These are phyloP conservation scores for Colletotrichum somersetense DNA, from an alignment of 2,329 filamentous ascomycete species.

Conservation along the genomic window DNA sequence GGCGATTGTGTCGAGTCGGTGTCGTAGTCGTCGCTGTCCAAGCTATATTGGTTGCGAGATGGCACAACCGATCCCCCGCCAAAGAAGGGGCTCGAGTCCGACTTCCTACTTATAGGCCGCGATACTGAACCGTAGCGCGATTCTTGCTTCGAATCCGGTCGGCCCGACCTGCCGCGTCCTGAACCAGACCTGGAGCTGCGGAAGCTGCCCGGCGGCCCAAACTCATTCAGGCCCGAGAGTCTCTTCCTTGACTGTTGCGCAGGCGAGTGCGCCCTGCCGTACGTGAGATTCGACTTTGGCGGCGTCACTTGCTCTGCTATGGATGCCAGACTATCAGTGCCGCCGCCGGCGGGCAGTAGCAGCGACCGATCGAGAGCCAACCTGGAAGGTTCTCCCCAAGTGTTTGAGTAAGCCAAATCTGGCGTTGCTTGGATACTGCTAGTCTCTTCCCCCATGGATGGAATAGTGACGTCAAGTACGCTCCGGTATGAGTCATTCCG, in stretches of 20 bases:
- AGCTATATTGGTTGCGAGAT: conserved; percentile 32
- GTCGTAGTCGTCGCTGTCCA: conserved; percentile 38
- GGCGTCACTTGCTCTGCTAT: conserved; percentile 39
- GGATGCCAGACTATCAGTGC: conserved; percentile 37
- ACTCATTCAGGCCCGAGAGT: conserved; percentile 15
- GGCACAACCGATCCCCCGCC: conserved; percentile 40
- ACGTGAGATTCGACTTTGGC: conserved; percentile 32
- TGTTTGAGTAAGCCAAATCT: conserved; percentile 43
- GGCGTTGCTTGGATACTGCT: conserved; percentile 46
- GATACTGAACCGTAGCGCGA: conserved; percentile 33
- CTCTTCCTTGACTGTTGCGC: conserved; percentile 17
- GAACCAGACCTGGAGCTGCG: conserved; percentile 29
- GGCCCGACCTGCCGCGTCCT: conserved; percentile 32
- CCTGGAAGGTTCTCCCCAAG: conserved; percentile 38
- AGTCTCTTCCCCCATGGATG: conserved; percentile 41
- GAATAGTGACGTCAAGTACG: conserved; percentile 48
- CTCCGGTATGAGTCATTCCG: conserved; percentile 47
- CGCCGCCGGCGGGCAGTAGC: conserved; percentile 17
- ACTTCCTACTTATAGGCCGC: conserved; percentile 41
- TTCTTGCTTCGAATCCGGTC: conserved; percentile 30
- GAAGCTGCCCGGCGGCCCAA: conserved; percentile 21
- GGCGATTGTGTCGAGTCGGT: conserved; percentile 26
- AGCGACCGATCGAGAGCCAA: conserved; percentile 16
- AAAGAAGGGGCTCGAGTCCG: conserved; percentile 42
- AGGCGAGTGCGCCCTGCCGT: conserved; percentile 36